These are phyloP conservation scores for Otatea glauca DNA, from an alignment of 176 grass and related monocot genomes.

Conservation along the genomic window DNA sequence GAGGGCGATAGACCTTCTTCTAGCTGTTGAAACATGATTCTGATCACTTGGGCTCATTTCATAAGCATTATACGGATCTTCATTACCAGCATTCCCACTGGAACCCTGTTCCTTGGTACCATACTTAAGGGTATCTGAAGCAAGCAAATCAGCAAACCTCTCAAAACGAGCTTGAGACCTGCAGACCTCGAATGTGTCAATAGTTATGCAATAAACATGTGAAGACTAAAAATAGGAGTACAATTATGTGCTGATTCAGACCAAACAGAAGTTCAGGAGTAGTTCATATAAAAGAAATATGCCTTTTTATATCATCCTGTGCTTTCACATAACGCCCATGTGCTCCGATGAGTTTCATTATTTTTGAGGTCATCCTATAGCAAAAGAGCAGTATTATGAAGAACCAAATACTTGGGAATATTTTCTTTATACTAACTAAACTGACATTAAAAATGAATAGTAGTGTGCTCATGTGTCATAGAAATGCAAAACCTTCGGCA, in stretches of 20 bases:
- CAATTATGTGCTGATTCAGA: conserved; percentile 17
- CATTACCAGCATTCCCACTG: conserved; percentile 57
- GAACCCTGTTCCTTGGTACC: conserved; percentile 64
- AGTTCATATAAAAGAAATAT: conserved; percentile 45
- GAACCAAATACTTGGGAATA: not conserved
- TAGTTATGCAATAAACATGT: not conserved
- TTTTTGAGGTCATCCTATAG: conserved; percentile 75
- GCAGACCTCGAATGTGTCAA: conserved; percentile 34
- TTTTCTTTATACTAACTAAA: conserved; percentile 4
- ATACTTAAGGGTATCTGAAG: conserved; percentile 61
- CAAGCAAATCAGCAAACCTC: conserved; percentile 67
- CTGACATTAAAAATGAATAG: not conserved
- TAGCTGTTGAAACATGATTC: conserved; percentile 50
- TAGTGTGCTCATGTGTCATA: conserved; percentile 9
- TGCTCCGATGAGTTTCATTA: conserved; percentile 78
- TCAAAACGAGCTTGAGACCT: conserved; percentile 80
- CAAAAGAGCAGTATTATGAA: conserved; percentile 12
- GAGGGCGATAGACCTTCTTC: conserved; percentile 52
- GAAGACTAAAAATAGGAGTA: conserved; percentile 15
- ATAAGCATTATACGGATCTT: conserved; percentile 53
- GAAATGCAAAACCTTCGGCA: conserved; percentile 64
- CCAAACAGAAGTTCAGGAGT: conserved; percentile 1
- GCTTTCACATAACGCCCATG: conserved; percentile 71
- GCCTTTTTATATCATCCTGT: conserved; percentile 80
- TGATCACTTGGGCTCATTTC: conserved; percentile 65